Percentiles rank a stretch among this genome's conserved stretches.
These are phyloP conservation scores for Coemansia guatemalensis DNA, from an alignment of 192 early-diverging fungal genomes.

Conservation along the genomic window DNA sequence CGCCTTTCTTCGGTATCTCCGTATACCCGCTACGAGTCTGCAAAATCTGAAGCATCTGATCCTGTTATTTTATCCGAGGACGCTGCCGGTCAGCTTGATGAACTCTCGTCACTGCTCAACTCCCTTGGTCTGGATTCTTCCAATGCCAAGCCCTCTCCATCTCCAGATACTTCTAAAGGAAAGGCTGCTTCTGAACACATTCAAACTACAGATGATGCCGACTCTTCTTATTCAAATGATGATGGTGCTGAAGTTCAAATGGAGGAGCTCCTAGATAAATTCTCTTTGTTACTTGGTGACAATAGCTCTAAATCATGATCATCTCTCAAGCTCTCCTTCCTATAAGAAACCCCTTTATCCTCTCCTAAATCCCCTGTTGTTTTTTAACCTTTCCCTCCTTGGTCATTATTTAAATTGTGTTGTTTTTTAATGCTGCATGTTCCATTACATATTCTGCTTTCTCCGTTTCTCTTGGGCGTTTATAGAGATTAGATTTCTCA, in stretches of 20 bases:
- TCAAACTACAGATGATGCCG: not conserved
- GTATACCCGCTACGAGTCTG: not conserved
- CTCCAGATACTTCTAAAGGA: slow-evolving; percentile 11
- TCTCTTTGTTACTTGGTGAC: slow-evolving; percentile 30
- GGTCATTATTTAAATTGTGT: too few species aligned
- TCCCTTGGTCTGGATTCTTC: slow-evolving; percentile 17
- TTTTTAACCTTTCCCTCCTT: too few species aligned
- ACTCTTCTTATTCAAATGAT: not conserved
- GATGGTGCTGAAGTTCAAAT: slow-evolving; percentile 25
- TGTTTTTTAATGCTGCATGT: too few species aligned
- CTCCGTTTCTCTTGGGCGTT: too few species aligned
- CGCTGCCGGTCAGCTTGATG: slow-evolving; percentile 31
- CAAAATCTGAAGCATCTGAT: not conserved
- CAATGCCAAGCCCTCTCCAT: not conserved
- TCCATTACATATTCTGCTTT: too few species aligned
- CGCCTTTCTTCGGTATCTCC: not conserved
- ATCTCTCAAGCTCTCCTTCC: not conserved
- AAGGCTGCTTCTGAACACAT: slow-evolving; percentile 14
- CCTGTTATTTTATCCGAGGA: not conserved
- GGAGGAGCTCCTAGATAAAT: slow-evolving; percentile 22
- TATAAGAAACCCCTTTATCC: too few species aligned
- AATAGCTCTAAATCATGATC: not conserved
- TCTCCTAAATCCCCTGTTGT: too few species aligned
- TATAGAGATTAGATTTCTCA: too few species aligned
- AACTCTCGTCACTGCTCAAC: slow-evolving; percentile 31